These are phyloP conservation scores for Calocybe gambosa DNA, from an alignment of 1,284 basidiomycete genomes.

Conservation along the genomic window DNA sequence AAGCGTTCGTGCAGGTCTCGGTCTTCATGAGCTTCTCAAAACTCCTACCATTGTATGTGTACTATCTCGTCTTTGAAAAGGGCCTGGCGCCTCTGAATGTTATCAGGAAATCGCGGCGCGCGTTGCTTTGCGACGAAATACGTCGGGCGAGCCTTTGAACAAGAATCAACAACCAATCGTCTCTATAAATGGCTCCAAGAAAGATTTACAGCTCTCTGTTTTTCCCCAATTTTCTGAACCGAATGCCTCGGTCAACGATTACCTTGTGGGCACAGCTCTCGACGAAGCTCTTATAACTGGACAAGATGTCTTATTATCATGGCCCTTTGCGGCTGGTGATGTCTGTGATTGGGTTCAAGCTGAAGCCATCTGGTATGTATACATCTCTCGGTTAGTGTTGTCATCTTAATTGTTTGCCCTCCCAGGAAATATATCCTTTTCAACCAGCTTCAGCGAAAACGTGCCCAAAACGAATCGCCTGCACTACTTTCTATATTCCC, in stretches of 20 bases:
- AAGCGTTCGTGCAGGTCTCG: constrained; percentile 68
- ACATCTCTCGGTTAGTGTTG: background rate
- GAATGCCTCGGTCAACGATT: constrained; percentile 62
- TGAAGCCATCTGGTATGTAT: constrained; percentile 81
- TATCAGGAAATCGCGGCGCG: constrained; percentile 66
- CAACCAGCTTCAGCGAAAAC: constrained; percentile 67
- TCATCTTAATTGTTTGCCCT: background rate
- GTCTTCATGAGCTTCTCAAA: constrained; percentile 75
- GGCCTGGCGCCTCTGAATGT: constrained; percentile 5
- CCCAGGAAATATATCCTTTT: constrained; percentile 83
- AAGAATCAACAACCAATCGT: constrained; percentile 14
- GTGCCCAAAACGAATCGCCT: constrained; percentile 84
- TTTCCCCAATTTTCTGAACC: constrained; percentile 34
- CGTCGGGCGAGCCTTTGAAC: constrained; percentile 22
- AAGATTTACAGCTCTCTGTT: constrained; percentile 41
- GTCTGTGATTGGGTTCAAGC: constrained; percentile 86
- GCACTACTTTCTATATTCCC: constrained; percentile 71
- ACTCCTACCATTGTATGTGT: constrained; percentile 63
- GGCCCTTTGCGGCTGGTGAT: constrained; percentile 79
- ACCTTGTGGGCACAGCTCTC: constrained; percentile 79
- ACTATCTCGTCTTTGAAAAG: constrained; percentile 1
- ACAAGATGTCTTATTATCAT: constrained; percentile 69
- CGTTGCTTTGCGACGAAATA: constrained; percentile 59
- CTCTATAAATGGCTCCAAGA: constrained; percentile 1
- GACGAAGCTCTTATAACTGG: constrained; percentile 73